Evolutionary conservation across 2,329 filamentous ascomycete genomes (phyloP), one percentile per base, ranked within the genome.

Genomic region (Colletotrichum cuscutae): DNA sequence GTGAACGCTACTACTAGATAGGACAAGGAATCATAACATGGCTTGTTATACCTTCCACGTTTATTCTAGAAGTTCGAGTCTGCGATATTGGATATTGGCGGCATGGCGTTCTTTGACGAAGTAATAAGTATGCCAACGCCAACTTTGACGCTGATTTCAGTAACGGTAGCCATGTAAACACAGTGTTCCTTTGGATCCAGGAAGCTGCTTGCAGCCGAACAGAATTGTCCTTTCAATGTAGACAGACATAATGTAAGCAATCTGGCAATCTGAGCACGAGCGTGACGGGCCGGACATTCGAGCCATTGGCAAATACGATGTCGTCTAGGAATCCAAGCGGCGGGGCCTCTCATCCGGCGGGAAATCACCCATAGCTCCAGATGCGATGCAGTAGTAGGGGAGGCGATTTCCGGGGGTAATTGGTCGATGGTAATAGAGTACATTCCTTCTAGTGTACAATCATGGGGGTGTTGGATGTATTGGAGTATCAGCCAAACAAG

Each of bases 311-410:
- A 72, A 72, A 69, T 68, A 68, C 69, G 65, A 72, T 59, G 59
- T 72, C 65, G 65, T 64, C 66, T 71, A 53, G 54, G 60, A 71
- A 59, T 69, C 46, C 69, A 73, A 70, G 71, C 71, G 35, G 71
- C 60, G 66, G 60, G 67, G 71, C 67, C n/a, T 42, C 28, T 71
- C 60, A 65, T 70, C 26, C 66, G 12, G 30, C 71, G 66, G 42
- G 67, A 73, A 70, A 70, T 73, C 67, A 70, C 46, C 60, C 67
- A 65, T 15, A 22, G 67, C 46, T 62, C 19, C 30, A 71, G 35
- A 61, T 32, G 70, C 37, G 70, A 72, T 72, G 70, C 65, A 63
- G 64, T 32, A 69, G 61, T 62, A 22, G 65, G 65, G 65, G 65
- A 68, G 24, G 65, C 46, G 69, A 58, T 53, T 49, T 28, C 70